Conservation (phyloP, 2,329 filamentous ascomycete species). For the Neospermospora avenae region DNA sequence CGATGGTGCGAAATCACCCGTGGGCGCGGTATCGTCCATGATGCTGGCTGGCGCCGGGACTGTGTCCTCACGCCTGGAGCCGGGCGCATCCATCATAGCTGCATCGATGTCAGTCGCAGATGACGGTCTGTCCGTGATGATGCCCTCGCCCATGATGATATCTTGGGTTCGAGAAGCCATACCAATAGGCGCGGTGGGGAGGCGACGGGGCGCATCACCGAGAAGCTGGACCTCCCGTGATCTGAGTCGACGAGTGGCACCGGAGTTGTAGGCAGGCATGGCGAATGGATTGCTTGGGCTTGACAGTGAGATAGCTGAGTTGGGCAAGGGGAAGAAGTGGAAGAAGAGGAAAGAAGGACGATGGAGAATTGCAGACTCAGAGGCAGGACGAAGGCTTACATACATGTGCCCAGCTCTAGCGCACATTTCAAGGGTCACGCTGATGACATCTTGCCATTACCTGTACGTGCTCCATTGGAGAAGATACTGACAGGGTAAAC, state of each 20-base stretch:
- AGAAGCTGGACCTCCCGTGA: background rate
- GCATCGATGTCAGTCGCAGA: background rate
- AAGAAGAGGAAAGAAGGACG: background rate
- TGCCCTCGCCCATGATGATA: background rate
- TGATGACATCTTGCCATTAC: background rate
- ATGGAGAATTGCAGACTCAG: background rate
- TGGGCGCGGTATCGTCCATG: background rate
- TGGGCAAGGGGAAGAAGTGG: background rate
- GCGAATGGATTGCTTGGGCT: background rate
- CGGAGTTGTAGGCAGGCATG: background rate
- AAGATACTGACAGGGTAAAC: background rate
- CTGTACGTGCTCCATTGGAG: background rate
- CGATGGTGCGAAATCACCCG: background rate
- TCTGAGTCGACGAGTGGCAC: too few relatives aligned
- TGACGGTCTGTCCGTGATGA: background rate
- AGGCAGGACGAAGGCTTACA: background rate
- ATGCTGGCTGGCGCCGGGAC: background rate
- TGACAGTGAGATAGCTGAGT: background rate
- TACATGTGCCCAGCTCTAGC: background rate
- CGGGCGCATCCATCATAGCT: slow-evolving; percentile 4
- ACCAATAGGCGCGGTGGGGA: background rate
- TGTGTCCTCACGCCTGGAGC: slow-evolving; percentile 5
- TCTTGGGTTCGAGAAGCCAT: background rate
- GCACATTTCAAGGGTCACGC: background rate
- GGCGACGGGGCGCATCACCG: background rate